phyloP scores from a whole-genome alignment of 306 rosid genomes.

The Prunus mongolica region DNA sequence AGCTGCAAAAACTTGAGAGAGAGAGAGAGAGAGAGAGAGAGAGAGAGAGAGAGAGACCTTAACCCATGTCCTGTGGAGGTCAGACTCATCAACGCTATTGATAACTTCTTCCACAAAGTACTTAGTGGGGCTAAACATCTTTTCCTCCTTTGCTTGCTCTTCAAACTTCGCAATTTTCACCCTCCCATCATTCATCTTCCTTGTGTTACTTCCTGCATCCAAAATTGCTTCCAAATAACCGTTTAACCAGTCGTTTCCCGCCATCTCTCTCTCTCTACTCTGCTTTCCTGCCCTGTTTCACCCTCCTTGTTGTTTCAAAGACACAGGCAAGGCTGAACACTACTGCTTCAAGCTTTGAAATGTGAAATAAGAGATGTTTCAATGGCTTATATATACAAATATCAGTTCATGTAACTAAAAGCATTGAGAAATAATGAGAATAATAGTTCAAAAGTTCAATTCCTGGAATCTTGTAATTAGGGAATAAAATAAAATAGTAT shows the following conservation, averaged over 20 bases:
- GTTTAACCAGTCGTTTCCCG: conserved; percentile 68
- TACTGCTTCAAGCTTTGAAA: not conserved
- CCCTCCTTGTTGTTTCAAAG: not conserved
- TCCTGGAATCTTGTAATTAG: not conserved
- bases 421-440: conserved; percentile 4
- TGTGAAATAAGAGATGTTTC: not conserved
- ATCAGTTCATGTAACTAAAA: not conserved
- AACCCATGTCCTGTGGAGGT: conserved; percentile 81
- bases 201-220: conserved; percentile 52
- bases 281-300: not conserved
- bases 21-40: not conserved
- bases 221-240: conserved; percentile 78
- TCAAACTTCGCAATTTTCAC: conserved; percentile 34
- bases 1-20: not conserved
- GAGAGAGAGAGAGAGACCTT: conserved; percentile 34
- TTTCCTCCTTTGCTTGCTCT: conserved; percentile 33
- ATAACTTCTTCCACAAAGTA: conserved; percentile 76
- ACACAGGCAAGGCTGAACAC: not conserved
- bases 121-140: conserved; percentile 58
- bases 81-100: conserved; percentile 66
- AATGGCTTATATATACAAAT: not conserved
- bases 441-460: conserved; percentile 4
- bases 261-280: conserved; percentile 22
- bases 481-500: not conserved
- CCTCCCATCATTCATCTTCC: conserved; percentile 35